Evolutionary conservation across 352 stramenopile genomes (phyloP).

Genomic region (Achlya hypogyna): DNA sequence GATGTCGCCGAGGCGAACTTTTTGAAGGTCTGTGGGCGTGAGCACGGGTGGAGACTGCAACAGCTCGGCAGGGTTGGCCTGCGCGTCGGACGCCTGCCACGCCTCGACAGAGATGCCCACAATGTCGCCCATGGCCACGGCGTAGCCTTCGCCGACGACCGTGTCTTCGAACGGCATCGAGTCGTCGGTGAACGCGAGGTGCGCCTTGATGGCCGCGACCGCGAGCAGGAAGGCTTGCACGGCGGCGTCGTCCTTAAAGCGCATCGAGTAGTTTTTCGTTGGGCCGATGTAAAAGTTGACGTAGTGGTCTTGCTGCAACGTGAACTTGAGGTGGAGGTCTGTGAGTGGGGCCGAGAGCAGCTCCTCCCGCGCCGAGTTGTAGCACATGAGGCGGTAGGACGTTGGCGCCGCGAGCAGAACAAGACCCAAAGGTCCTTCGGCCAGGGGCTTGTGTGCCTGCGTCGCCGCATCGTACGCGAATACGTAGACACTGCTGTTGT

Average conservation of each 20-base stretch:
- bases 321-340: constrained; percentile 32
- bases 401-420: constrained; percentile 31
- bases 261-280: constrained; percentile 63
- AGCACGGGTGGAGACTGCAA: not conserved
- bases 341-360: constrained; percentile 35
- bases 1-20: constrained; percentile 33
- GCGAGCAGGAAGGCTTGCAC: constrained; percentile 38
- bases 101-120: constrained; percentile 15
- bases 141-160: constrained; percentile 8
- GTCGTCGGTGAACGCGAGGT: constrained; percentile 29
- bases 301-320: constrained; percentile 63
- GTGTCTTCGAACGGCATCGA: constrained; percentile 3
- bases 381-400: constrained; percentile 56
- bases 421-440: constrained; percentile 49
- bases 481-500: constrained; percentile 62
- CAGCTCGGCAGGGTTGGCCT: constrained; percentile 9
- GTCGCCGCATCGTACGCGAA: constrained; percentile 47
- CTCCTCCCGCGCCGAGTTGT: constrained; percentile 61
- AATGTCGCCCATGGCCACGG: constrained; percentile 13
- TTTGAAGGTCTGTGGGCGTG: not conserved
- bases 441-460: constrained; percentile 47
- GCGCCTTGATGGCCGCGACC: constrained; percentile 43
- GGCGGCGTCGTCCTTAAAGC: constrained; percentile 44
- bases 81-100: not conserved
- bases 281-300: constrained; percentile 50